These are phyloP conservation scores for Neurospora sp. DNA, from an alignment of 495 filamentous ascomycete genomes.

Conservation along the genomic window DNA sequence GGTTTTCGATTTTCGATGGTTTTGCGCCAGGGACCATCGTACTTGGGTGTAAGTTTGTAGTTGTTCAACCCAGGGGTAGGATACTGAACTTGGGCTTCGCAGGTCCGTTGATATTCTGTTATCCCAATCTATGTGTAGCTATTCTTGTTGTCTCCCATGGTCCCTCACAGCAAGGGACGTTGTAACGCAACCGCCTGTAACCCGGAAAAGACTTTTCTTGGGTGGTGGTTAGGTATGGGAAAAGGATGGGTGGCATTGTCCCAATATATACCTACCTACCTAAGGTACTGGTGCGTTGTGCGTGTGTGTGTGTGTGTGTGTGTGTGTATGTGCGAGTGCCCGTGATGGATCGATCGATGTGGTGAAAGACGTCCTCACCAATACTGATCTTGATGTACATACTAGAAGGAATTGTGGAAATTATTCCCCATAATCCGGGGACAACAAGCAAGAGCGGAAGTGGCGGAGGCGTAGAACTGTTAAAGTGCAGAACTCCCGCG, in stretches of 20 bases:
- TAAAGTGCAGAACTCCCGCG: not conserved
- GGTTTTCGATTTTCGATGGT: not conserved
- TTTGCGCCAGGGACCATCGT: not conserved
- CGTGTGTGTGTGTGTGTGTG: not conserved
- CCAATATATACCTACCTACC: not conserved
- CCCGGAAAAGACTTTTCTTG: not conserved
- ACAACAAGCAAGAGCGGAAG: not conserved
- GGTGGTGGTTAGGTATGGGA: not conserved
- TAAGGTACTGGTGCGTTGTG: not conserved
- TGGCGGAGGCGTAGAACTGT: not conserved
- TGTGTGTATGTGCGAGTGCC: not conserved
- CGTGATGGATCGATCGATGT: not conserved
- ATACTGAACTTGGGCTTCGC: too few species aligned
- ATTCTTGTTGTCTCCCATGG: conserved; percentile 2
- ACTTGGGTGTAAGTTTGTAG: not conserved
- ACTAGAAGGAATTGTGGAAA: too few species aligned
- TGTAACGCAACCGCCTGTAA: not conserved
- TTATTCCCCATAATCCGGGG: not conserved
- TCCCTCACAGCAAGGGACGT: not conserved
- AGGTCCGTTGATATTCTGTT: too few species aligned
- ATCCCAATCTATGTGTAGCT: conserved; percentile 5
- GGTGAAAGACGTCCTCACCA: not conserved
- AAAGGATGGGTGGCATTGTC: not conserved
- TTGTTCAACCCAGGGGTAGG: not conserved
- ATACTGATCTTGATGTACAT: too few species aligned